Base-by-base conservation (phyloP, 106 monocot genomes). In the Allium sativum region DNA sequence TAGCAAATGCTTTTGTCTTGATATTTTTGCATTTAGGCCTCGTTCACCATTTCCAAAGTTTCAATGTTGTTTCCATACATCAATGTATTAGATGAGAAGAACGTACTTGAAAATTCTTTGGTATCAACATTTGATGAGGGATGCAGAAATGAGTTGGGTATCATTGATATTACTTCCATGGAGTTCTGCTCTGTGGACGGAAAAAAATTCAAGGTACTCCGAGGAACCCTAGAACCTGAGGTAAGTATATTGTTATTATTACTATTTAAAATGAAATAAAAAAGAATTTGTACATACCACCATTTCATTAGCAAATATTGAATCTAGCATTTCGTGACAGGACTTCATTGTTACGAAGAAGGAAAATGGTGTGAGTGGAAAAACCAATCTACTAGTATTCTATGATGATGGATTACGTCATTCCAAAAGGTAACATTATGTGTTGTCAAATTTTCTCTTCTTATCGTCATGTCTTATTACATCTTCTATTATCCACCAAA, bases 31-130 rank as follows among this genome's bases (percentile, higher is more conserved):
- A 12, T 50, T 44, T 76, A 95, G 95, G 47, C 53, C 20, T 84
- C 84, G 1, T 87, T 95, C 61, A 73, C 69, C 56, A 79, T 56
- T 40, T 95, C 95, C 59, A 90, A 95, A 42, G 59, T 76, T 71
- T 95, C 95, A 9, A 78, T 90, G 76, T 86, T 90, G 68, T 95
- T 90, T 71, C 90, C 90, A 8, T 95, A 95, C 65, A 70, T 95
- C 66, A 56, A 69, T 46, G 51, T 67, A 53, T 67, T 78, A 69
- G 66, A 86, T 52, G 86, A 74, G 47, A 74, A 82, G 55, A 72
- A 58, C 31, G 75, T 62, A 50, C 45, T 90, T 67, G 90, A 90
- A 75, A 82, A 75, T 64, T 78, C 79, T 56, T 59, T 90, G 59
- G 58, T 95, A 54, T 77, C 78, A 55, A 77, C 58, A 56, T 75